Percentiles rank a stretch among this genome's conserved stretches.
Evolutionary conservation across 331 rosid genomes (phyloP).

Genomic region (Quercus lobata): DNA sequence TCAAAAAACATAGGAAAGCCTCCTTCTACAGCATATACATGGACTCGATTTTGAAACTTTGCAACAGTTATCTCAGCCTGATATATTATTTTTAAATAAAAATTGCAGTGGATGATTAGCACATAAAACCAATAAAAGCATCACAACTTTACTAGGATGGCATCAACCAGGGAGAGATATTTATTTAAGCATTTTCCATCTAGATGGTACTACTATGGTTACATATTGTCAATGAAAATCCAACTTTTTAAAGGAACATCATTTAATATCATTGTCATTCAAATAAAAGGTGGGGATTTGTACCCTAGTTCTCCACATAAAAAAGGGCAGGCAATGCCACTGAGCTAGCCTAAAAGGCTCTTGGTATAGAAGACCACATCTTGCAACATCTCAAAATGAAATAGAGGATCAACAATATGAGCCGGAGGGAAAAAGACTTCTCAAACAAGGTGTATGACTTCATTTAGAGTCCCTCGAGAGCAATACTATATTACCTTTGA

Average conservation of each 20-base stretch:
- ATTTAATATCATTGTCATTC: too few relatives aligned
- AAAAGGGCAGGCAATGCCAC: too few relatives aligned
- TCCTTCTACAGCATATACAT: constrained; percentile 68
- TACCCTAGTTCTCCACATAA: too few relatives aligned
- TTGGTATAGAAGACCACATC: too few relatives aligned
- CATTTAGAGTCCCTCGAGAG: not conserved
- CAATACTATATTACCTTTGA: not conserved
- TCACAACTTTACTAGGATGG: not conserved
- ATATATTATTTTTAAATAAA: not conserved
- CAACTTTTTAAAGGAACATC: too few relatives aligned
- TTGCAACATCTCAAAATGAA: too few relatives aligned
- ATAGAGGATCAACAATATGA: too few relatives aligned
- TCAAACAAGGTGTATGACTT: not conserved
- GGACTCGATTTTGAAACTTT: constrained; percentile 85
- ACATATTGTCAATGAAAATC: too few relatives aligned
- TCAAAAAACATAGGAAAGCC: constrained; percentile 81
- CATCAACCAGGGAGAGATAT: not conserved
- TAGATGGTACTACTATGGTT: not conserved
- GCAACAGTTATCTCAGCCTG: constrained; percentile 71
- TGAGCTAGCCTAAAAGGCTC: too few relatives aligned
- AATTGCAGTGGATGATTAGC: not conserved
- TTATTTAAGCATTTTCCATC: not conserved
- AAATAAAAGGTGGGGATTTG: too few relatives aligned
- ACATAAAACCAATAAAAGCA: not conserved
- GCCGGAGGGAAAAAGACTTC: not conserved